Evolutionary conservation across 352 stramenopile genomes (phyloP).

Genomic region (Phytopythium helicoides): DNA sequence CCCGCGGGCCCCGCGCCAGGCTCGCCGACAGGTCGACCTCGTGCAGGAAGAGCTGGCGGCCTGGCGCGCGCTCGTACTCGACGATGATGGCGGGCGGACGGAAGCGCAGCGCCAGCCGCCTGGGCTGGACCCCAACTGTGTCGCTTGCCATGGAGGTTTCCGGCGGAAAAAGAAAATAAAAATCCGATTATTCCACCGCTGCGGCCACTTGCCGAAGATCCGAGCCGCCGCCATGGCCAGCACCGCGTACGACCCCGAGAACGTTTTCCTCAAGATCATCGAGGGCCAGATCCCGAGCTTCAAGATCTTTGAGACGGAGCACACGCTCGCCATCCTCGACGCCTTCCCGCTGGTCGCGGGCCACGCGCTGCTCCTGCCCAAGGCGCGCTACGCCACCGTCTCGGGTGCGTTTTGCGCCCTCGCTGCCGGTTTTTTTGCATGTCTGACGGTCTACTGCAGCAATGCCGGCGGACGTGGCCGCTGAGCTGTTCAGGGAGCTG

Average conservation of each 20-base stretch:
- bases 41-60: slow-evolving; percentile 52
- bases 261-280: slow-evolving; percentile 85
- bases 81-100: slow-evolving; percentile 52
- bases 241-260: slow-evolving; percentile 70
- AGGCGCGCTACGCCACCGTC: slow-evolving; percentile 67
- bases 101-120: slow-evolving; percentile 54
- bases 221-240: slow-evolving; percentile 16
- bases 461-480: slow-evolving; percentile 70
- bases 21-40: slow-evolving; percentile 46
- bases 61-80: slow-evolving; percentile 41
- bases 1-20: slow-evolving; percentile 8
- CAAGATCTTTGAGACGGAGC: slow-evolving; percentile 88
- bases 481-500: slow-evolving; percentile 70
- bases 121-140: slow-evolving; percentile 38
- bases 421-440: too few species aligned
- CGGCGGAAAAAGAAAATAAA: not conserved
- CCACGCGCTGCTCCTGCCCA: slow-evolving; percentile 75
- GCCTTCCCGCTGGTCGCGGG: slow-evolving; percentile 65
- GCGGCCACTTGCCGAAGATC: slow-evolving; percentile 1
- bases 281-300: slow-evolving; percentile 66
- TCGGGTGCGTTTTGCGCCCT: slow-evolving; percentile 38
- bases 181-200: too few species aligned
- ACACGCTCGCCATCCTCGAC: slow-evolving; percentile 82
- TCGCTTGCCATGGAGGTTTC: slow-evolving; percentile 7
- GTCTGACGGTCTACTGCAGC: slow-evolving; percentile 13